Evolutionary conservation across 352 stramenopile genomes (phyloP), one percentile per base, ranked within the genome.

Genomic region (Chrysophaeum taylorii): DNA sequence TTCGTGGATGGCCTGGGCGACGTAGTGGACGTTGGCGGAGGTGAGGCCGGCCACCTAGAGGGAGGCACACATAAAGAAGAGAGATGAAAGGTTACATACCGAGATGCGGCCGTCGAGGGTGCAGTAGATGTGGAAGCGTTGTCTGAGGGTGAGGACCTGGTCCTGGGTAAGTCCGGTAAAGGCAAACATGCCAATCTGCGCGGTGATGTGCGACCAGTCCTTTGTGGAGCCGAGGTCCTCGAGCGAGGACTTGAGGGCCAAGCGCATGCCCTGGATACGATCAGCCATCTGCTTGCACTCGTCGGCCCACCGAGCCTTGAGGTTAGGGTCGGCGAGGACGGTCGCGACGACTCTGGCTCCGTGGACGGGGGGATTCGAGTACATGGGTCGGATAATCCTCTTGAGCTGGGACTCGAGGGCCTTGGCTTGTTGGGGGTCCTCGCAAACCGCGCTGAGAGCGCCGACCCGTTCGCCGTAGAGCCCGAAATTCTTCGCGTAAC

Each of bases 401-500:
- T 99, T 99, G 70, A 99, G 85, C 87, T 99, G 94, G 72, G 89
- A 97, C 74, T 92, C 82, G 35, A 98, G 88, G 68, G 91, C 85
- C 70, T 93, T 85, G 37, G 91, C 92, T 83, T 99, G 95, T 35
- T 98, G 95, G 45, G 87, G 81, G 78, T 89, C 82, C 64, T 82
- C 80, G 31, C 87, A 94, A 64, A 99, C 94, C 35, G 98, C 85
- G 39, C 88, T 97, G 61, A 99, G 83, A 35, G 93, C 90, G 57
- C 96, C 96, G 31, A 99, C 89, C 75, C 96, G 85, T 79, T 99
- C 92, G 67, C 96, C 96, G 83, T 99, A 99, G 15, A 99, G 87
- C 70, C 96, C 96, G 80, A 99, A 99, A 89, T 99, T 99, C 85
- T 99, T 99, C 48, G 94, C 95, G 81, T 98, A 99, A 76, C 89